These are phyloP conservation scores for Wallacemonas sp. DNA, from an alignment of 208 protist genomes.

Conservation along the genomic window DNA sequence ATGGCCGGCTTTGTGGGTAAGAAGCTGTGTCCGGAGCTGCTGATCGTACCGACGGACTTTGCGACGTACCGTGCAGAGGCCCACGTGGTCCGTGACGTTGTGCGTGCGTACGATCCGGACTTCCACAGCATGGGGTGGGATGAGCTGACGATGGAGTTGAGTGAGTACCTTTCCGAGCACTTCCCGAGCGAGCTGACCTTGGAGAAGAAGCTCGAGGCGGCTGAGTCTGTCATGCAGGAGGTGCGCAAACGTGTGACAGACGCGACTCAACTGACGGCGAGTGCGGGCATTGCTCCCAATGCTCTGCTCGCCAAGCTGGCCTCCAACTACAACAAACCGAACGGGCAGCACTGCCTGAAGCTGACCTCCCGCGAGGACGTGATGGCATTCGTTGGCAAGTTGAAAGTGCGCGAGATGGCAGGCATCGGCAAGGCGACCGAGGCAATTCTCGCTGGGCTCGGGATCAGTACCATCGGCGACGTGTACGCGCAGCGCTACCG, in stretches of 20 bases:
- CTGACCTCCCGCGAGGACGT: conserved; percentile 75
- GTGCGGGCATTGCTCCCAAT: conserved; percentile 87
- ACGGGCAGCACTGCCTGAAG: conserved; percentile 90
- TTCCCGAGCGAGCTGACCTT: too few relatives aligned
- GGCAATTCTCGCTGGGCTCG: conserved; percentile 39
- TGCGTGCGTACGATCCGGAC: conserved; percentile 81
- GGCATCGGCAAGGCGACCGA: conserved; percentile 70
- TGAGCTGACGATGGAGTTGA: conserved; percentile 90
- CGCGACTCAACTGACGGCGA: conserved; percentile 80
- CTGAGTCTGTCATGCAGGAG: conserved; percentile 59
- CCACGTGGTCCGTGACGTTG: conserved; percentile 65
- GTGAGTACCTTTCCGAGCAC: conserved; percentile 53
- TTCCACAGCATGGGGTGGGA: conserved; percentile 78
- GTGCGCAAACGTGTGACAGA: conserved; percentile 78
- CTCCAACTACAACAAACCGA: conserved; percentile 94
- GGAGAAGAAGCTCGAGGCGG: too few relatives aligned
- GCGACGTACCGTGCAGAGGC: conserved; percentile 71
- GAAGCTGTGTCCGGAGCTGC: conserved; percentile 87
- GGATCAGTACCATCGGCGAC: conserved; percentile 49
- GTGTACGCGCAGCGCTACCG: conserved; percentile 53
- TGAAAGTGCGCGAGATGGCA: conserved; percentile 74
- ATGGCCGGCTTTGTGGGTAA: conserved; percentile 96
- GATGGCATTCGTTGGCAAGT: conserved; percentile 64
- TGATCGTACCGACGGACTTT: conserved; percentile 86
- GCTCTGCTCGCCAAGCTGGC: conserved; percentile 88